These are phyloP conservation scores for Ceratocystis cubensis DNA, from an alignment of 2,329 filamentous ascomycete genomes.

Conservation along the genomic window DNA sequence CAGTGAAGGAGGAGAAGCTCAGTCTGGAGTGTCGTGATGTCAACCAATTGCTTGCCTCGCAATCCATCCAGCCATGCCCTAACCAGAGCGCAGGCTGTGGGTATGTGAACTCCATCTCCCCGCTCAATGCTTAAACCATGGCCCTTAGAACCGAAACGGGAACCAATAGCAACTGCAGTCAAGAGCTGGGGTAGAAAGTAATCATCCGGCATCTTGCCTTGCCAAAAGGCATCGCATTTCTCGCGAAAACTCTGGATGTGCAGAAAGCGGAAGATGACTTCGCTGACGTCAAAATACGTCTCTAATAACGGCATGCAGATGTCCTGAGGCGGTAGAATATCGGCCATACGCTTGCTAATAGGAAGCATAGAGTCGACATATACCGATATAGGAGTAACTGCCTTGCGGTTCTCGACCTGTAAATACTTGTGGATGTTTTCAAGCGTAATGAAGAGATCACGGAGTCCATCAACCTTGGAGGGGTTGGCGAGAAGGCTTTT, in stretches of 20 bases:
- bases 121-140: conserved; percentile 40
- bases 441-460: conserved; percentile 35
- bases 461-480: conserved; percentile 31
- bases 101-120: conserved; percentile 43
- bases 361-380: conserved; percentile 49
- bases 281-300: conserved; percentile 39
- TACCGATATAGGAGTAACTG: conserved; percentile 40
- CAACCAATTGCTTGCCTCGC: conserved; percentile 40
- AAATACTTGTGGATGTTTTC: conserved; percentile 37
- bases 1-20: conserved; percentile 43
- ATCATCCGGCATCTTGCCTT: conserved; percentile 35
- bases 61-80: conserved; percentile 42
- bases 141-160: conserved; percentile 40
- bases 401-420: conserved; percentile 36
- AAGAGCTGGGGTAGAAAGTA: conserved; percentile 43
- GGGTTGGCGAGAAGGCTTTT: conserved; percentile 38
- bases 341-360: conserved; percentile 44
- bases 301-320: conserved; percentile 41
- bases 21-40: conserved; percentile 42
- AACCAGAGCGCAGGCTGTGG: conserved; percentile 44
- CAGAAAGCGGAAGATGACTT: conserved; percentile 42
- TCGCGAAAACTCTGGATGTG: conserved; percentile 40
- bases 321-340: conserved; percentile 39
- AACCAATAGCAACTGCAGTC: conserved; percentile 41
- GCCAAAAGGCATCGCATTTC: conserved; percentile 42